A percentile compares a stretch with the other conserved stretches of the same genome.
phyloP scores from a whole-genome alignment of 2,329 filamentous ascomycete species.

The Cladosporium halotolerans region DNA sequence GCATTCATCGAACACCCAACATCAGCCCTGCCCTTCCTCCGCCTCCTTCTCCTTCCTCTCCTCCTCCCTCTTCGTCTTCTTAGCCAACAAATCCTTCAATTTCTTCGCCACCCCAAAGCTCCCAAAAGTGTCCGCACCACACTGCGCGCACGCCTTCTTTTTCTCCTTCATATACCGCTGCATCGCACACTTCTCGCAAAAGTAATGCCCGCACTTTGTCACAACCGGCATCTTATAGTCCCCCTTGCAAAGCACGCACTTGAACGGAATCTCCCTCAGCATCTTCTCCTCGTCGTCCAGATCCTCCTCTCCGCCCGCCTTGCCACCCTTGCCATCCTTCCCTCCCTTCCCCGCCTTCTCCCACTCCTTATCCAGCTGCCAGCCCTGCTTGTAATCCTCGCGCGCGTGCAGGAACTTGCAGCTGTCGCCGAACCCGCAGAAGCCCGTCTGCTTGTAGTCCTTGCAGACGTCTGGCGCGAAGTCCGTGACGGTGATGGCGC shows the following conservation, averaged over 20 bases:
- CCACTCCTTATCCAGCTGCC: constrained; percentile 94
- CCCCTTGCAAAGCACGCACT: constrained; percentile 77
- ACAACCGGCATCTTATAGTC: constrained; percentile 73
- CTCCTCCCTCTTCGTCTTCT: constrained; percentile 43
- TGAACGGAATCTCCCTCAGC: constrained; percentile 80
- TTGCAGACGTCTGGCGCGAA: constrained; percentile 93
- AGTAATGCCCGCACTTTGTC: constrained; percentile 92
- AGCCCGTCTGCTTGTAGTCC: constrained; percentile 78
- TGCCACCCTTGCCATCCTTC: constrained; percentile 53
- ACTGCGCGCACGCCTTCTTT: constrained; percentile 72
- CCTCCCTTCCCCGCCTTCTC: constrained; percentile 72
- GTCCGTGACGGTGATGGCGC: constrained; percentile 84
- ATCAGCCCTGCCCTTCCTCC: neutral
- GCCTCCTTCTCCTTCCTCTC: constrained; percentile 7
- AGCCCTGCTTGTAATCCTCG: constrained; percentile 81
- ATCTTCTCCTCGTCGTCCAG: constrained; percentile 61
- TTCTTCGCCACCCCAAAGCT: constrained; percentile 86
- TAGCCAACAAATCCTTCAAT: constrained; percentile 71
- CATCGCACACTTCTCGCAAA: constrained; percentile 85
- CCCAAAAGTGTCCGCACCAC: constrained; percentile 76
- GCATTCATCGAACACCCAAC: no score
- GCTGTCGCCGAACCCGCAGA: constrained; percentile 66
- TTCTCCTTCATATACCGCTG: constrained; percentile 78
- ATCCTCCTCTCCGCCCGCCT: constrained; percentile 45
- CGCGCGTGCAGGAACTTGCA: constrained; percentile 77